phyloP scores from a whole-genome alignment of 148 eudicot species.

The Camellia sinensis region DNA sequence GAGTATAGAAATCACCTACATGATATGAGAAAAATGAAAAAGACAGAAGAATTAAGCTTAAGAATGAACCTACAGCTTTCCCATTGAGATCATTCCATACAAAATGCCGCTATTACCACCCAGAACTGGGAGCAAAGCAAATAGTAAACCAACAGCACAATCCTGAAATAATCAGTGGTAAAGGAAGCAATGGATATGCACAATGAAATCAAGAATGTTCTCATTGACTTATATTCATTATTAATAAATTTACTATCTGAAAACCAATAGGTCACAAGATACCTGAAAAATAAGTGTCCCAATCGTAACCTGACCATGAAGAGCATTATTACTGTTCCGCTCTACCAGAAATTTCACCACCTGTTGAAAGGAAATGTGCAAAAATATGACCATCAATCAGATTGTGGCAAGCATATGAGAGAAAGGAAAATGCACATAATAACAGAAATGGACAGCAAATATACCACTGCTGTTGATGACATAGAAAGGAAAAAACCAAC shows the following conservation, averaged over 20 bases:
- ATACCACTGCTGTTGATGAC: slow-evolving; percentile 99
- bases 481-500: slow-evolving; percentile 96
- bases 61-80: slow-evolving; percentile 65
- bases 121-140: slow-evolving; percentile 95
- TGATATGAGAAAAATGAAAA: not conserved
- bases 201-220: slow-evolving; percentile 5
- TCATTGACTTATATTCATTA: not conserved
- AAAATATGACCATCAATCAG: slow-evolving; percentile 1
- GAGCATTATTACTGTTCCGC: slow-evolving; percentile 64
- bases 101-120: slow-evolving; percentile 89
- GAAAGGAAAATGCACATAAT: slow-evolving; percentile 5
- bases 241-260: not conserved
- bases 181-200: slow-evolving; percentile 15
- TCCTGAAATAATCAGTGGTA: slow-evolving; percentile 55
- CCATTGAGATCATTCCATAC: slow-evolving; percentile 84
- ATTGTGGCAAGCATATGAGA: slow-evolving; percentile 14
- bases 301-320: slow-evolving; percentile 99
- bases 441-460: slow-evolving; percentile 15
- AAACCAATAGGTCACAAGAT: not conserved
- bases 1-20: not conserved
- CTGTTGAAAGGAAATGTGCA: slow-evolving; percentile 29
- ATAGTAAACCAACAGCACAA: slow-evolving; percentile 97
- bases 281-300: slow-evolving; percentile 99
- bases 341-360: slow-evolving; percentile 90
- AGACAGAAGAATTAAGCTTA: slow-evolving; percentile 7